Evolutionary conservation across 2,329 filamentous ascomycete species (phyloP).

Genomic region (Remersonia thermophila): DNA sequence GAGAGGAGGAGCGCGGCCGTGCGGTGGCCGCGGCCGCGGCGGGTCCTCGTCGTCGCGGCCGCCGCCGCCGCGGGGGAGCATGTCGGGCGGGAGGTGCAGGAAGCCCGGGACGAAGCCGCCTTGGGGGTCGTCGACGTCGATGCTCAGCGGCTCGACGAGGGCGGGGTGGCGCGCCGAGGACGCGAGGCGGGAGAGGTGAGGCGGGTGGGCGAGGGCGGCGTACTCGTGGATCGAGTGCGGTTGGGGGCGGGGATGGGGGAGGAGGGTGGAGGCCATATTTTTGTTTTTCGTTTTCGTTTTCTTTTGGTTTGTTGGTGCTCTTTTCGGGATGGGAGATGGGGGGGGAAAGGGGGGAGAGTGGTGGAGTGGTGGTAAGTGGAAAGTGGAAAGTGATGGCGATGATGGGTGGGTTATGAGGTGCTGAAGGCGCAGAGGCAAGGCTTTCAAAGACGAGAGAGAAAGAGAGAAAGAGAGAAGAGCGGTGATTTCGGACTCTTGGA

Average conservation of each 20-base stretch:
- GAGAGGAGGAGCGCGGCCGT: slow-evolving; percentile 18
- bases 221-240: slow-evolving; percentile 11
- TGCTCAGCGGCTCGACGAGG: slow-evolving; percentile 9
- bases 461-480: too few species aligned
- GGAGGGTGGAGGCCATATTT: slow-evolving; percentile 8
- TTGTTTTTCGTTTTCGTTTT: too few species aligned
- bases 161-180: slow-evolving; percentile 3
- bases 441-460: too few species aligned
- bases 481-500: too few species aligned
- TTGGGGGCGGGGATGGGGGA: slow-evolving; percentile 2
- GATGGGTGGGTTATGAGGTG: too few species aligned
- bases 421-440: too few species aligned
- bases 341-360: too few species aligned
- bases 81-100: slow-evolving; percentile 22
- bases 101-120: slow-evolving; percentile 19
- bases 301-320: too few species aligned
- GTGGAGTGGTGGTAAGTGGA: too few species aligned
- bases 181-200: slow-evolving; percentile 11
- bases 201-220: slow-evolving; percentile 6
- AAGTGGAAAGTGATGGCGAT: too few species aligned
- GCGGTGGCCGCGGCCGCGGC: slow-evolving; percentile 6
- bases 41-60: slow-evolving; percentile 16
- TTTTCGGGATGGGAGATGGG: too few species aligned
- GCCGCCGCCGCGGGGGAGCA: slow-evolving; percentile 6
- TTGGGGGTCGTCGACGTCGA: slow-evolving; percentile 9